phyloP scores from a whole-genome alignment of 176 grass and related monocot species.

The Cenchrus purpureus region DNA sequence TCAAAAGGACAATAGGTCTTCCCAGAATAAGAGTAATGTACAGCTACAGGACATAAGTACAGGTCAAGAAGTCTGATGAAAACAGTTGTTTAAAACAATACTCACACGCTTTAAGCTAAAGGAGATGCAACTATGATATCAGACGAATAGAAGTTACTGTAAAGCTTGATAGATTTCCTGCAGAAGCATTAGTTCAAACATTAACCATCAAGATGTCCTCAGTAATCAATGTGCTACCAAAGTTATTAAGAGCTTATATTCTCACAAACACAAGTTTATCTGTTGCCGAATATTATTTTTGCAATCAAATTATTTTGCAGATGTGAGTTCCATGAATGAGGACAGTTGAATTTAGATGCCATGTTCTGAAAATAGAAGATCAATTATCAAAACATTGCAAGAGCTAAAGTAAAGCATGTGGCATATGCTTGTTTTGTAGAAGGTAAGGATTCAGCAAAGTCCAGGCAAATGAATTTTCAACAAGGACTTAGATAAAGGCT shows the following conservation, averaged over 20 bases:
- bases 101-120: slow-evolving; percentile 84
- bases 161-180: slow-evolving; percentile 93
- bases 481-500: background rate
- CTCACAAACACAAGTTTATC: too few species aligned
- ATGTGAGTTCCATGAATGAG: too few species aligned
- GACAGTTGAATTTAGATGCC: background rate
- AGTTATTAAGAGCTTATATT: too few species aligned
- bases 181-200: slow-evolving; percentile 44
- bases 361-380: background rate
- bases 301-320: too few species aligned
- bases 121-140: slow-evolving; percentile 97
- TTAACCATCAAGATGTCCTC: slow-evolving; percentile 36
- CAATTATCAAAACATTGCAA: background rate
- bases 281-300: too few species aligned
- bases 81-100: slow-evolving; percentile 31
- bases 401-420: slow-evolving; percentile 1
- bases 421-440: slow-evolving; percentile 12
- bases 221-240: slow-evolving; percentile 11
- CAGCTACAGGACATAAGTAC: slow-evolving; percentile 2
- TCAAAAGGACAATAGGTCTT: background rate
- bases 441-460: slow-evolving; percentile 3
- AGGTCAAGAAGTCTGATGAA: background rate
- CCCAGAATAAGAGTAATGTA: slow-evolving; percentile 34
- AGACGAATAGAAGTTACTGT: slow-evolving; percentile 93
- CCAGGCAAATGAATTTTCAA: background rate